Evolutionary conservation across 106 monocot species (phyloP).

Genomic region (Hemerocallis citrina): DNA sequence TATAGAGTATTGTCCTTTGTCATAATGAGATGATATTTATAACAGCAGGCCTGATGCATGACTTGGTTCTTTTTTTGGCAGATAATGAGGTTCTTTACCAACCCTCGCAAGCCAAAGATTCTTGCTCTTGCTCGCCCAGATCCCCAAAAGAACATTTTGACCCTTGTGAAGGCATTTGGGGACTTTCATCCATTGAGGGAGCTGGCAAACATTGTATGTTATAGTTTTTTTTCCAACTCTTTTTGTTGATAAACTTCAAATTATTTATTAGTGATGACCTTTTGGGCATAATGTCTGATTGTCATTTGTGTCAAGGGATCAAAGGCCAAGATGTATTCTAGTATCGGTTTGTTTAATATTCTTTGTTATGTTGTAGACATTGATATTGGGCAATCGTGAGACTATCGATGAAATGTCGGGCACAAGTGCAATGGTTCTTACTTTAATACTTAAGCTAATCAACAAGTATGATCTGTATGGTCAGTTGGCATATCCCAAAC

Average conservation of each 20-base stretch:
- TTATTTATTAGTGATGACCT: too few species aligned
- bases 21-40: neutral
- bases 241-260: too few species aligned
- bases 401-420: constrained; percentile 90
- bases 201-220: constrained; percentile 87
- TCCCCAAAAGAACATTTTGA: constrained; percentile 91
- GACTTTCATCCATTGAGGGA: constrained; percentile 81
- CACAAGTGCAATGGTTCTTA: constrained; percentile 76
- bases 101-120: constrained; percentile 96
- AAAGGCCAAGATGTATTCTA: neutral
- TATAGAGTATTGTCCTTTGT: neutral
- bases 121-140: constrained; percentile 96
- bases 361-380: constrained; percentile 38
- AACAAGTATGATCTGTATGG: constrained; percentile 98
- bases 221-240: too few species aligned
- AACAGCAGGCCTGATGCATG: too few species aligned
- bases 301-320: too few species aligned
- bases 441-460: constrained; percentile 72
- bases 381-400: constrained; percentile 98
- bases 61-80: constrained; percentile 18
- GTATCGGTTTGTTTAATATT: neutral
- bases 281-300: too few species aligned
- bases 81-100: constrained; percentile 98
- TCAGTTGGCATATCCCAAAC: constrained; percentile 98
- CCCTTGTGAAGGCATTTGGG: constrained; percentile 96